Percentiles rank a stretch among this genome's conserved stretches.
These are phyloP conservation scores for Triticum turgidum DNA, from an alignment of 176 grass and related monocot species.

Conservation along the genomic window DNA sequence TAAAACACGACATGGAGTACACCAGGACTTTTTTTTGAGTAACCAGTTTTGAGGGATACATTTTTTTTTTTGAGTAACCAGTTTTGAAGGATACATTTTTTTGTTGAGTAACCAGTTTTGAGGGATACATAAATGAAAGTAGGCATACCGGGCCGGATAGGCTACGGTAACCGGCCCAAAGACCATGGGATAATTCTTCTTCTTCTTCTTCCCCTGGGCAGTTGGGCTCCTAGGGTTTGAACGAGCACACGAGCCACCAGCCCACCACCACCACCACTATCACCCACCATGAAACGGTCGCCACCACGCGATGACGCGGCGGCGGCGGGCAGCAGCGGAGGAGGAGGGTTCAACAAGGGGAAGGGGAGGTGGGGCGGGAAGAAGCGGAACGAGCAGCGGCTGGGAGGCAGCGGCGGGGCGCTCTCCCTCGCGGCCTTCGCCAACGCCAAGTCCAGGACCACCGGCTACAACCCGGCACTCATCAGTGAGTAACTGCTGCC, in stretches of 20 bases:
- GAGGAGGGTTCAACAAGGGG: conserved; percentile 27
- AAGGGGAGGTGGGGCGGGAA: conserved; percentile 47
- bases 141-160: too few relatives aligned
- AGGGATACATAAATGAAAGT: too few relatives aligned
- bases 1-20: too few relatives aligned
- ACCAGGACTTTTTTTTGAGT: too few relatives aligned
- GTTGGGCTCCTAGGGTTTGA: conserved; percentile 27
- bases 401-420: conserved; percentile 69
- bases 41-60: too few relatives aligned
- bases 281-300: conserved; percentile 37
- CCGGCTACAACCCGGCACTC: conserved; percentile 72
- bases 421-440: conserved; percentile 86
- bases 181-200: not conserved
- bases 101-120: too few relatives aligned
- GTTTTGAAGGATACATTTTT: too few relatives aligned
- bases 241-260: not conserved
- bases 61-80: too few relatives aligned
- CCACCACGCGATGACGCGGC: not conserved
- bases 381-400: conserved; percentile 63
- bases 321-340: not conserved
- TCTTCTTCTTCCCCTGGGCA: not conserved
- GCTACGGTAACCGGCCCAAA: not conserved
- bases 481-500: conserved; percentile 53
- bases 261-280: not conserved
- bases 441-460: conserved; percentile 66